Evolutionary conservation across 805 yeast genomes (phyloP).

Genomic region (Yarrowia sp.): DNA sequence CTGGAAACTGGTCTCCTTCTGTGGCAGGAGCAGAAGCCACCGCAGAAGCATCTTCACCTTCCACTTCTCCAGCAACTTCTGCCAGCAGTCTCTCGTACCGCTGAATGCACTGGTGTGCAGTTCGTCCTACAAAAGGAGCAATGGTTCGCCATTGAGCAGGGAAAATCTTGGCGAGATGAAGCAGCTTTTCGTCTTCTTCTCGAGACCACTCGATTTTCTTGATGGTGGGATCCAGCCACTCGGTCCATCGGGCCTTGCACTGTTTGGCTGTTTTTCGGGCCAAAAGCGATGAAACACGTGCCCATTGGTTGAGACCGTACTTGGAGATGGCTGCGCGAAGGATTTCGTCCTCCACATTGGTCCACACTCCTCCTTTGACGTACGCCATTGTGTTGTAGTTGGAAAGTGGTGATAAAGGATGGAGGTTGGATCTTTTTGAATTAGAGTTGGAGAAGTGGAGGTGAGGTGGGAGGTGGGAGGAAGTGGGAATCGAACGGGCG

Average conservation of each 20-base stretch:
- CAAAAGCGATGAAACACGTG: constrained; percentile 80
- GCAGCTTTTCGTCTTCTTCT: constrained; percentile 70
- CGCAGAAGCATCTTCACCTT: constrained; percentile 32
- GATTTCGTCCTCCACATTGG: constrained; percentile 78
- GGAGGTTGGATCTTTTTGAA: not conserved
- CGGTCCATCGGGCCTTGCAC: constrained; percentile 89
- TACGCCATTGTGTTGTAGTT: constrained; percentile 6
- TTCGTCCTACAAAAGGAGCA: constrained; percentile 74
- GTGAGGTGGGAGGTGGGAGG: not conserved
- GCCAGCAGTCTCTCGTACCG: constrained; percentile 72
- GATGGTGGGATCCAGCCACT: constrained; percentile 75
- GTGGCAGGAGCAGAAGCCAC: constrained; percentile 45
- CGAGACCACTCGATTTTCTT: constrained; percentile 63
- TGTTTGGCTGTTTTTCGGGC: constrained; percentile 86
- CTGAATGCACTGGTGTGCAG: constrained; percentile 83
- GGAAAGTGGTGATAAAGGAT: not conserved
- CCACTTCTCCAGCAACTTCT: constrained; percentile 44
- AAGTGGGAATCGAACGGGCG: not conserved
- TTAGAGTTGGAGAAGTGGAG: not conserved
- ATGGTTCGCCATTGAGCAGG: constrained; percentile 96
- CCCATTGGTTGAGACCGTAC: constrained; percentile 94
- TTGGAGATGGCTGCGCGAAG: constrained; percentile 87
- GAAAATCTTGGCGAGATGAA: constrained; percentile 61
- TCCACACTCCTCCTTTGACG: constrained; percentile 88
- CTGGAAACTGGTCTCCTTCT: constrained; percentile 60